Evolutionary conservation across 2,329 filamentous ascomycete genomes (phyloP).

Genomic region (Fusarium sp.): DNA sequence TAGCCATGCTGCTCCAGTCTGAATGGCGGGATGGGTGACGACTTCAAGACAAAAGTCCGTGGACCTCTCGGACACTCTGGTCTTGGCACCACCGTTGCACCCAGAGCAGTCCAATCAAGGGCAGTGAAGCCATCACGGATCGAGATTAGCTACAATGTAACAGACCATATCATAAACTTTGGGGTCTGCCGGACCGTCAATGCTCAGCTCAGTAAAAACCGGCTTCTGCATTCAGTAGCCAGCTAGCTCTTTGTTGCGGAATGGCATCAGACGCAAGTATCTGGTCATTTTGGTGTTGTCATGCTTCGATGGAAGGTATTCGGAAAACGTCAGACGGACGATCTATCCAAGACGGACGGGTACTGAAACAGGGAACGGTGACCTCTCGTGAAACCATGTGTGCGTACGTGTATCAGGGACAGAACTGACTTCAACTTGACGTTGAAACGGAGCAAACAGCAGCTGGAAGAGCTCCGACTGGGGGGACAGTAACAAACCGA

Average conservation of each 20-base stretch:
- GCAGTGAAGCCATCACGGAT: constrained; percentile 14
- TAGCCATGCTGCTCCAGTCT: constrained; percentile 5
- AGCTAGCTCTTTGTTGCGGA: neutral
- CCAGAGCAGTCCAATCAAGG: constrained; percentile 12
- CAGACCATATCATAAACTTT: constrained; percentile 11
- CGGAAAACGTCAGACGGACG: constrained; percentile 1
- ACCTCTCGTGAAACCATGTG: neutral
- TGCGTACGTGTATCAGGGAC: neutral
- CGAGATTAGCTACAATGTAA: constrained; percentile 24
- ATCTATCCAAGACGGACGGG: neutral
- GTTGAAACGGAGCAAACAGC: constrained; percentile 2
- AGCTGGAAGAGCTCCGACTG: neutral
- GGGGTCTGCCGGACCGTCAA: constrained; percentile 7
- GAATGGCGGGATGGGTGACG: constrained; percentile 1
- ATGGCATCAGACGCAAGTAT: neutral
- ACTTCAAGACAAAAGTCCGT: constrained; percentile 2
- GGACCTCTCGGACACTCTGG: neutral
- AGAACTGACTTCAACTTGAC: neutral
- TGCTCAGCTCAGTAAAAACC: constrained; percentile 5
- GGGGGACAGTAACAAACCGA: constrained; percentile 24
- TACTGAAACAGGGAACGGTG: neutral
- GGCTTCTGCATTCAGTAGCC: neutral
- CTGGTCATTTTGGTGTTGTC: neutral
- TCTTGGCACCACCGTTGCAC: constrained; percentile 22
- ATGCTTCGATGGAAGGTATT: neutral